These are phyloP conservation scores for Salix brachista DNA, from an alignment of 345 rosid genomes.

Conservation along the genomic window DNA sequence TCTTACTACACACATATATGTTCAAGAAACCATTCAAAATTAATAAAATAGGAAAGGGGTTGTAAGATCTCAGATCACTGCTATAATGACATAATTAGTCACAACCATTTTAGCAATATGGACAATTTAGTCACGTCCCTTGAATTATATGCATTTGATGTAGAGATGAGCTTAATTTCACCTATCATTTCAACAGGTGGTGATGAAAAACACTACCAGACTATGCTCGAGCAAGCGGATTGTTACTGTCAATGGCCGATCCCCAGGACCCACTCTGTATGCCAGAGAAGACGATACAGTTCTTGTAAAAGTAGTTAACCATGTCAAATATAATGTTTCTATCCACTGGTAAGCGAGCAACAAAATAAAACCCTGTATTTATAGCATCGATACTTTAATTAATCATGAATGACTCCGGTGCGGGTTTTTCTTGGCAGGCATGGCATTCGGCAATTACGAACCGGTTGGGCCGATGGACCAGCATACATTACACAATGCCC, in stretches of 20 bases:
- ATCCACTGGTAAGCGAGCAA: constrained; percentile 50
- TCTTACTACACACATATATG: too few species aligned
- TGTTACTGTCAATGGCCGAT: constrained; percentile 40
- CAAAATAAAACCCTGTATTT: background rate
- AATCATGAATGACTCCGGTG: background rate
- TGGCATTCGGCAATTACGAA: constrained; percentile 63
- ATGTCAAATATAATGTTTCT: constrained; percentile 55
- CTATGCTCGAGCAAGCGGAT: constrained; percentile 41
- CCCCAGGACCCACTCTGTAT: constrained; percentile 52
- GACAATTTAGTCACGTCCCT: background rate
- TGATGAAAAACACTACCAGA: constrained; percentile 33
- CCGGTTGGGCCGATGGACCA: constrained; percentile 88
- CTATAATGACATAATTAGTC: background rate
- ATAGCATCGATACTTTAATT: background rate
- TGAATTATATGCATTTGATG: background rate
- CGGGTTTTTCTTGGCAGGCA: constrained; percentile 41
- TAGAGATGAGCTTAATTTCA: background rate
- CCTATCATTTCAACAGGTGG: constrained; percentile 27
- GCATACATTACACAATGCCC: constrained; percentile 83
- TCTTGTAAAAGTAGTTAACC: constrained; percentile 51
- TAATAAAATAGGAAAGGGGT: too few species aligned
- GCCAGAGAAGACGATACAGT: constrained; percentile 55
- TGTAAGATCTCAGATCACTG: background rate
- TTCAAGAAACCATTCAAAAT: too few species aligned
- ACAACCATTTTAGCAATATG: background rate